These are phyloP conservation scores for Apiotrichum siamense DNA, from an alignment of 1,284 basidiomycete genomes.

Conservation along the genomic window DNA sequence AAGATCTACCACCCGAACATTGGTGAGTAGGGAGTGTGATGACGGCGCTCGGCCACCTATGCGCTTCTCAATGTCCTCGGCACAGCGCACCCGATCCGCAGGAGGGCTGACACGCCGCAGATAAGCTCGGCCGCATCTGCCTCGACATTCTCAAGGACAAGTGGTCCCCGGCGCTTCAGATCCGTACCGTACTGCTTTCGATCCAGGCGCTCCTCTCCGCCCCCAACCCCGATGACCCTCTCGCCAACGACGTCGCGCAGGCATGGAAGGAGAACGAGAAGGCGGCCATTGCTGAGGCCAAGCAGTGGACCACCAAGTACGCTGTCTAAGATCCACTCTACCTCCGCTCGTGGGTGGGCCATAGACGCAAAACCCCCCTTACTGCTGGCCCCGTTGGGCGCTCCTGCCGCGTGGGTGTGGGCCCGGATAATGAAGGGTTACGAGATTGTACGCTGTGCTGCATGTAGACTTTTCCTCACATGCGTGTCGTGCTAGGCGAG, in stretches of 20 bases:
- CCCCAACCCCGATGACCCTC: slow-evolving; percentile 97
- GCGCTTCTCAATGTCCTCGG: too few species aligned
- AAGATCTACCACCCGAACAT: slow-evolving; percentile 99
- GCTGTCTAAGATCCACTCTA: not conserved
- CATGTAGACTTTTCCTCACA: not conserved
- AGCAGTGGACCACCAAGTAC: slow-evolving; percentile 69
- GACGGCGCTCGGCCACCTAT: too few species aligned
- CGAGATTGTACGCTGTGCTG: not conserved
- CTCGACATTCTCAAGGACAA: slow-evolving; percentile 98
- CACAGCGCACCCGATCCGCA: too few species aligned
- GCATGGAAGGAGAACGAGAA: slow-evolving; percentile 98
- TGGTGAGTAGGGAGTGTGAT: slow-evolving; percentile 63
- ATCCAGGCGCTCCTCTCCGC: slow-evolving; percentile 92
- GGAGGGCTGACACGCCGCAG: too few species aligned
- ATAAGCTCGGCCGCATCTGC: slow-evolving; percentile 97
- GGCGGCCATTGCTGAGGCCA: slow-evolving; percentile 79
- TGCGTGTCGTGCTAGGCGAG: not conserved
- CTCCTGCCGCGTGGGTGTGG: too few species aligned
- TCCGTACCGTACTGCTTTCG: slow-evolving; percentile 93
- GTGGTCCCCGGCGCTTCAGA: slow-evolving; percentile 98
- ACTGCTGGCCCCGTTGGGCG: too few species aligned
- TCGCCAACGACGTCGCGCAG: slow-evolving; percentile 84
- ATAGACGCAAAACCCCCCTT: too few species aligned
- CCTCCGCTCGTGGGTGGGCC: too few species aligned
- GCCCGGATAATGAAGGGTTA: not conserved